Percentiles rank a stretch among this genome's conserved stretches.
These are phyloP conservation scores for Cerioporus squamosus DNA, from an alignment of 1,284 basidiomycete genomes.

Conservation along the genomic window DNA sequence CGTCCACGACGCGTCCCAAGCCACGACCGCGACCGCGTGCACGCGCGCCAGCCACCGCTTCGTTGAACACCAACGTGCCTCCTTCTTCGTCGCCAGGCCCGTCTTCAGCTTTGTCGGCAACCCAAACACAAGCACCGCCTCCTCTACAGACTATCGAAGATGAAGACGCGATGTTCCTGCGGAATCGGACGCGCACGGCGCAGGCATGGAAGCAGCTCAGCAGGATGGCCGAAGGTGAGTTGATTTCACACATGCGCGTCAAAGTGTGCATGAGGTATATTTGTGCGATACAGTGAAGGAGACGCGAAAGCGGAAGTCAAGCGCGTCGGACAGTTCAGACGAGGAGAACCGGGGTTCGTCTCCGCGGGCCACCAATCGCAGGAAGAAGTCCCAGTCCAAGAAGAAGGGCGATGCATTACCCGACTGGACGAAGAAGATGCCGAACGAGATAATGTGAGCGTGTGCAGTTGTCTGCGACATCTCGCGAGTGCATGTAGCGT, in stretches of 20 bases:
- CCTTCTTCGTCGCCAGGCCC: constrained; percentile 30
- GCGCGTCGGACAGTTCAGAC: constrained; percentile 20
- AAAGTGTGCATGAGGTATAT: background rate
- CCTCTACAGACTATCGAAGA: constrained; percentile 39
- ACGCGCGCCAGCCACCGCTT: constrained; percentile 28
- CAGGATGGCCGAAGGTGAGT: constrained; percentile 54
- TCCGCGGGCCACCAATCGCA: constrained; percentile 39
- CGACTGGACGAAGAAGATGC: constrained; percentile 31
- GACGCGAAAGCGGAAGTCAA: constrained; percentile 13
- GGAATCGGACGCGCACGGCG: constrained; percentile 56
- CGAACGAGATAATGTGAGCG: constrained; percentile 29
- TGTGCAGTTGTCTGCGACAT: background rate
- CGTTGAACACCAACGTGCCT: constrained; percentile 8
- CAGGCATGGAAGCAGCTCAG: constrained; percentile 62
- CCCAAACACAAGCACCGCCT: constrained; percentile 16
- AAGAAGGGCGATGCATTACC: constrained; percentile 30
- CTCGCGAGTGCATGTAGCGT: background rate
- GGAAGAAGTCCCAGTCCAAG: constrained; percentile 37
- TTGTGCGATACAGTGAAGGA: constrained; percentile 17
- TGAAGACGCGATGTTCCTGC: constrained; percentile 68
- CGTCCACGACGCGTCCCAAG: constrained; percentile 40
- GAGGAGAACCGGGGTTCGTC: constrained; percentile 36
- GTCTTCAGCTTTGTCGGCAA: constrained; percentile 10
- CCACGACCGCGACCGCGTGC: constrained; percentile 56
- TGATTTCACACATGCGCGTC: background rate